Evolutionary conservation across 192 early-diverging fungal species (phyloP), one percentile per base, ranked within the genome.

Genomic region (Borealophlyctis nickersoniae): DNA sequence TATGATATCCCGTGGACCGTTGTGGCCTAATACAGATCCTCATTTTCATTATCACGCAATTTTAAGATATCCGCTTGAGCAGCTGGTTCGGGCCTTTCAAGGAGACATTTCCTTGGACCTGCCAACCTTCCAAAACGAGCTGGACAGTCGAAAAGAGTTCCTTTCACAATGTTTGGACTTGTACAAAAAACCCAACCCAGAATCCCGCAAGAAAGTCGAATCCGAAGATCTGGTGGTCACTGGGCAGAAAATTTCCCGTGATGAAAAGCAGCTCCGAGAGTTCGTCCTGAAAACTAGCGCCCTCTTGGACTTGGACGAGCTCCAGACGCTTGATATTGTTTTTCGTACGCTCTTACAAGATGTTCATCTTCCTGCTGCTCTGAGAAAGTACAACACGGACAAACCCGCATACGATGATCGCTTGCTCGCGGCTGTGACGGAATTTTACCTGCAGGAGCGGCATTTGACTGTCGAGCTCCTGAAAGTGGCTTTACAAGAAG

Each of bases 361-460:
- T 2, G 28, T 27, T 23, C 22, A 26, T 11, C 14, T 57, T 26
- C 54, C 36, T 24, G 51, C 11, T 34, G 19, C 48, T 32, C 13
- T 68, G 27, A n/a, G 27, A 5, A 4, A 11, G 11, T 32, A 34
- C 27, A 19, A 63, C n/a, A 16, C 19, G 16, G 11, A 31, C 0
- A 45, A 36, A 24, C 23, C 58, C 24, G 13, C 24, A 16, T 66
- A 74, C 23, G 70, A 73, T 50, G 70, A 75, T 27, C 27, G 27
- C 28, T 32, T 69, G 30, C 49, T 59, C 22, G 49, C 52, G 7
- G 61, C 56, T 3, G 60, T 75, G 24, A 58, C 56, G 48, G 60
- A 61, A 36, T 53, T 60, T 48, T 68, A 75, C 56, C 53, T 73
- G 4, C 36, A 75, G 27, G 70, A 75, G 51, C 52, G 74, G 32